These are phyloP conservation scores for Venturia carpophila DNA, from an alignment of 2,329 filamentous ascomycete genomes.

Conservation along the genomic window DNA sequence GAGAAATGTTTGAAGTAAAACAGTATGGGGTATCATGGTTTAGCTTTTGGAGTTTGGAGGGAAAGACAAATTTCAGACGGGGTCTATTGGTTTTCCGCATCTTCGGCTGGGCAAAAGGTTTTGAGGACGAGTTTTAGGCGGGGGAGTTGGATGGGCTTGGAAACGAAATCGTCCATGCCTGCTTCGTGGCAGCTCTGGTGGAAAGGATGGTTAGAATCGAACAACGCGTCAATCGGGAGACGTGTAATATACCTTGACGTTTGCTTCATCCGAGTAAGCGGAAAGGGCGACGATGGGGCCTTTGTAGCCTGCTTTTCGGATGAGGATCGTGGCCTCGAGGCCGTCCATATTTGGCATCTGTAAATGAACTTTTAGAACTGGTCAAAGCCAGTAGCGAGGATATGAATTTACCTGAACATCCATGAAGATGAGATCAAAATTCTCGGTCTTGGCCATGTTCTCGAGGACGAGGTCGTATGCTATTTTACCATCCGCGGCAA, in stretches of 20 bases:
- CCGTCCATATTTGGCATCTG: conserved; percentile 90
- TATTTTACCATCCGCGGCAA: conserved; percentile 68
- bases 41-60: not conserved
- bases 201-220: conserved; percentile 7
- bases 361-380: conserved; percentile 18
- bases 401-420: conserved; percentile 55
- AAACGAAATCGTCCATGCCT: conserved; percentile 86
- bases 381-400: not conserved
- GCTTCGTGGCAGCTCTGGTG: conserved; percentile 58
- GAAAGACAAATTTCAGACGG: not conserved
- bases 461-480: conserved; percentile 79
- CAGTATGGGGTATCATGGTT: not conserved
- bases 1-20: not conserved
- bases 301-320: conserved; percentile 77
- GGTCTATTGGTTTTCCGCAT: not conserved
- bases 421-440: conserved; percentile 90
- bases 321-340: conserved; percentile 74
- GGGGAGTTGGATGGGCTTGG: conserved; percentile 68
- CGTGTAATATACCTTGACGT: conserved; percentile 61
- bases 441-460: conserved; percentile 63
- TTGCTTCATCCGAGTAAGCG: conserved; percentile 84
- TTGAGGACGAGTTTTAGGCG: conserved; percentile 79
- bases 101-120: conserved; percentile 55
- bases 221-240: not conserved
- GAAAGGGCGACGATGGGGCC: conserved; percentile 86